Conservation (phyloP, 768 basidiomycete species). For the Hebeloma cylindrosporum region DNA sequence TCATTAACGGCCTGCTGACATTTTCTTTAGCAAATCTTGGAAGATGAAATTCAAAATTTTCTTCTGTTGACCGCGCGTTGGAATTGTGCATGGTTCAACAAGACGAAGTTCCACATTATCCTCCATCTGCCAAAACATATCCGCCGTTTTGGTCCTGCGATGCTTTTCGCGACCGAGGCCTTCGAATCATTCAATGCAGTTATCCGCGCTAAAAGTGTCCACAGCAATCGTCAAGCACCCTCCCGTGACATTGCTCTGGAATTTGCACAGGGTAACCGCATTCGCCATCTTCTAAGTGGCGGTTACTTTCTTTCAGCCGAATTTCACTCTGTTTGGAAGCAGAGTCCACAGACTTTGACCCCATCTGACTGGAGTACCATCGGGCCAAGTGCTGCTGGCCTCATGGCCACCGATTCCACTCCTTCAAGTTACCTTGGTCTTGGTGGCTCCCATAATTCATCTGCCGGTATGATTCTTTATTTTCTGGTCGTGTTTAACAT, state of each 20-base stretch:
- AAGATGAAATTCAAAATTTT: constrained; percentile 35
- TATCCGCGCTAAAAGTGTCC: constrained; percentile 31
- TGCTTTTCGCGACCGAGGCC: constrained; percentile 42
- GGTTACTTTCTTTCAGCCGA: constrained; percentile 9
- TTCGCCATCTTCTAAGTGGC: constrained; percentile 28
- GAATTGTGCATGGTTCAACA: constrained; percentile 38
- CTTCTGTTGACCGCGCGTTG: constrained; percentile 29
- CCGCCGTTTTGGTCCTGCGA: constrained; percentile 39
- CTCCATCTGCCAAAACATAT: constrained; percentile 38
- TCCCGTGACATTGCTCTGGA: constrained; percentile 29
- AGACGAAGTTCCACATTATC: constrained; percentile 45
- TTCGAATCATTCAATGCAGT: constrained; percentile 45
- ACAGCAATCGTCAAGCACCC: constrained; percentile 35
- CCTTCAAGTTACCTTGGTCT: too few relatives aligned
- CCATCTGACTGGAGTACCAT: background rate
- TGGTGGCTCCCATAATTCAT: too few relatives aligned
- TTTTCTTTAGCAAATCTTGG: constrained; percentile 21
- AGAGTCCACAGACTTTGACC: background rate
- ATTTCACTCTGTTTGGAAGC: background rate
- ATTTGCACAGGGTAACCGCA: constrained; percentile 25
- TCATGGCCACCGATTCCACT: too few relatives aligned
- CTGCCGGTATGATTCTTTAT: too few relatives aligned
- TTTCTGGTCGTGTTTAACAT: too few relatives aligned
- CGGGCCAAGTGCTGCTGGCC: background rate
- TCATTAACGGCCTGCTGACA: background rate